Evolutionary conservation across 768 basidiomycete species (phyloP).

Genomic region (Kwoniella bestiolae): DNA sequence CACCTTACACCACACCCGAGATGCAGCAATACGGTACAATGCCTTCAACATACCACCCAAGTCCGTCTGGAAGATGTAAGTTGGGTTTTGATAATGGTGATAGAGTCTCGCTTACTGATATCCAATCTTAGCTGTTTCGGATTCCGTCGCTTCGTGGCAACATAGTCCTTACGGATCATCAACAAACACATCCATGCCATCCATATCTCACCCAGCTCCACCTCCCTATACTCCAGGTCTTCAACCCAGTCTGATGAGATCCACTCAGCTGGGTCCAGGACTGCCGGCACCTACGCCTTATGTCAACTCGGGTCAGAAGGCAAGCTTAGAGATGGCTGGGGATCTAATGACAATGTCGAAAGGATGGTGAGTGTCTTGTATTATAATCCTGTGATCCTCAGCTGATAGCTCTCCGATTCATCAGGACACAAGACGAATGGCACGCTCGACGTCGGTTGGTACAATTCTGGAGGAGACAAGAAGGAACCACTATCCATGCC

Average conservation of each 20-base stretch:
- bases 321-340: conserved; percentile 54
- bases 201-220: conserved; percentile 4
- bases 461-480: conserved; percentile 77
- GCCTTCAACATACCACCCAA: conserved; percentile 27
- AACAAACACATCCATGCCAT: conserved; percentile 1
- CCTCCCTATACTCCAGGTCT: conserved; percentile 24
- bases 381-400: neutral
- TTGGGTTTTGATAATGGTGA: neutral
- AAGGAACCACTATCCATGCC: conserved; percentile 75
- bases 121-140: conserved; percentile 17
- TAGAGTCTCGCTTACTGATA: neutral
- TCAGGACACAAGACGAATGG: conserved; percentile 66
- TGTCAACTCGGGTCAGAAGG: conserved; percentile 44
- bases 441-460: conserved; percentile 78
- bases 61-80: conserved; percentile 29
- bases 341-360: conserved; percentile 60
- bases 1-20: conserved; percentile 26
- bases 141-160: conserved; percentile 24
- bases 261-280: conserved; percentile 40
- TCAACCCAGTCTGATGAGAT: conserved; percentile 52
- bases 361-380: conserved; percentile 57
- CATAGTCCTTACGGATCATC: conserved; percentile 26
- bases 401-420: neutral
- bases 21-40: conserved; percentile 32
- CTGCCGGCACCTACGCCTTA: conserved; percentile 30